These are phyloP conservation scores for Peronospora destructor DNA, from an alignment of 352 stramenopile genomes.

Conservation along the genomic window DNA sequence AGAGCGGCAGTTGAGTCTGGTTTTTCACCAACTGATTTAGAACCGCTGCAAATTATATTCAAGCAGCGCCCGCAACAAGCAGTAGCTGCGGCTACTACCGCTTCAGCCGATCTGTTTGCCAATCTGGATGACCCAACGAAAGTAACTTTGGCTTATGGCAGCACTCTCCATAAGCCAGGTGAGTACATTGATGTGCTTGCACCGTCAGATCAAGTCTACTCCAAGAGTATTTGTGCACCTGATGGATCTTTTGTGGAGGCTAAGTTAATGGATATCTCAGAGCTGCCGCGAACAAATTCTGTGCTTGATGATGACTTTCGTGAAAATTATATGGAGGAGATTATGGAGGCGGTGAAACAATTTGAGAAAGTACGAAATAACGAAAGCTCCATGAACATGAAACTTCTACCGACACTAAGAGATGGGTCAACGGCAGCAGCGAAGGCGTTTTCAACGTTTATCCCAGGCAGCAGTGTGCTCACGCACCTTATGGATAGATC, in stretches of 20 bases:
- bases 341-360: conserved; percentile 51
- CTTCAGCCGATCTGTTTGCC: conserved; percentile 28
- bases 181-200: conserved; percentile 68
- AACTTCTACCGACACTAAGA: conserved; percentile 51
- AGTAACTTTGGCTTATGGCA: conserved; percentile 37
- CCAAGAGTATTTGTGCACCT: conserved; percentile 58
- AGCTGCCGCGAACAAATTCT: conserved; percentile 29
- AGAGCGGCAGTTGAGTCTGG: conserved; percentile 30
- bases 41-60: conserved; percentile 78
- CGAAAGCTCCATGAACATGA: conserved; percentile 44
- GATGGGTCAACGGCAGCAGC: conserved; percentile 53
- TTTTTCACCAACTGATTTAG: conserved; percentile 22
- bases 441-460: conserved; percentile 69
- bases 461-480: conserved; percentile 62
- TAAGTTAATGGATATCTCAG: conserved; percentile 55
- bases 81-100: conserved; percentile 14
- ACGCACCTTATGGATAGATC: conserved; percentile 71
- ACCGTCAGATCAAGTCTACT: conserved; percentile 47
- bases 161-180: conserved; percentile 36
- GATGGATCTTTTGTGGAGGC: conserved; percentile 72
- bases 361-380: conserved; percentile 42
- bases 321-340: conserved; percentile 50
- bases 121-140: conserved; percentile 18
- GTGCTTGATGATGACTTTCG: conserved; percentile 54
- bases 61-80: conserved; percentile 68